These are phyloP conservation scores for Cutaneotrichosporon cavernicola DNA, from an alignment of 1,284 basidiomycete genomes.

Conservation along the genomic window DNA sequence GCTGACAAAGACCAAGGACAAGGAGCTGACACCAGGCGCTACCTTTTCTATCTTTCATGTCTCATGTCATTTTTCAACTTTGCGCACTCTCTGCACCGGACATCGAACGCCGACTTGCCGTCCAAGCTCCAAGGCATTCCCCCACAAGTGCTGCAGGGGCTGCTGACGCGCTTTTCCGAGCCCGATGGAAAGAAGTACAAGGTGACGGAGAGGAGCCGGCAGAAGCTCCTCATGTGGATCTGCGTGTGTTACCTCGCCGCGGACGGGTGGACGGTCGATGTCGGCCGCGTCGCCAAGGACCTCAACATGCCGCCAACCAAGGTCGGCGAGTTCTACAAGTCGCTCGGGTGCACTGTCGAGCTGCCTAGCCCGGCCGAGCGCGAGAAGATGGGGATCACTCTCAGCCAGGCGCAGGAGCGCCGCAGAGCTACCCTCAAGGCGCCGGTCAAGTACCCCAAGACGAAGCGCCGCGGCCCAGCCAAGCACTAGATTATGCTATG, in stretches of 20 bases:
- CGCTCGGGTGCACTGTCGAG: constrained; percentile 66
- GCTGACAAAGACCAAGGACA: constrained; percentile 27
- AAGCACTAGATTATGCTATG: constrained; percentile 33
- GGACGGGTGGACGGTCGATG: constrained; percentile 72
- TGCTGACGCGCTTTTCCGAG: constrained; percentile 79
- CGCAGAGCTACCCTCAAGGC: constrained; percentile 70
- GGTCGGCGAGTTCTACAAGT: constrained; percentile 53
- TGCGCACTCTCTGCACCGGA: constrained; percentile 33
- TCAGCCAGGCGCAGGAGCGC: constrained; percentile 62
- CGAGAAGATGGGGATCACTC: constrained; percentile 60
- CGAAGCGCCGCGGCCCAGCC: constrained; percentile 47
- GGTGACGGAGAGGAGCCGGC: constrained; percentile 68
- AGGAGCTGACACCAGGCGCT: constrained; percentile 60
- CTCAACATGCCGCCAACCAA: constrained; percentile 61
- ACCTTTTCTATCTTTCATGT: constrained; percentile 72
- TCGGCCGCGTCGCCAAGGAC: constrained; percentile 67
- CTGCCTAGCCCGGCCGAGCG: constrained; percentile 64
- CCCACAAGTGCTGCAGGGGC: constrained; percentile 65
- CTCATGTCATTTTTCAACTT: constrained; percentile 68
- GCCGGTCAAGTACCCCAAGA: constrained; percentile 76
- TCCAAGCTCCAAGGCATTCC: constrained; percentile 65
- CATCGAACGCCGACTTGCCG: constrained; percentile 47
- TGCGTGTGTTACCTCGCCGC: constrained; percentile 74
- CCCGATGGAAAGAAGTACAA: constrained; percentile 60
- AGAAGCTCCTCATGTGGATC: constrained; percentile 70